These are phyloP conservation scores for Colletotrichum horii DNA, from an alignment of 2,329 filamentous ascomycete genomes.

Conservation along the genomic window DNA sequence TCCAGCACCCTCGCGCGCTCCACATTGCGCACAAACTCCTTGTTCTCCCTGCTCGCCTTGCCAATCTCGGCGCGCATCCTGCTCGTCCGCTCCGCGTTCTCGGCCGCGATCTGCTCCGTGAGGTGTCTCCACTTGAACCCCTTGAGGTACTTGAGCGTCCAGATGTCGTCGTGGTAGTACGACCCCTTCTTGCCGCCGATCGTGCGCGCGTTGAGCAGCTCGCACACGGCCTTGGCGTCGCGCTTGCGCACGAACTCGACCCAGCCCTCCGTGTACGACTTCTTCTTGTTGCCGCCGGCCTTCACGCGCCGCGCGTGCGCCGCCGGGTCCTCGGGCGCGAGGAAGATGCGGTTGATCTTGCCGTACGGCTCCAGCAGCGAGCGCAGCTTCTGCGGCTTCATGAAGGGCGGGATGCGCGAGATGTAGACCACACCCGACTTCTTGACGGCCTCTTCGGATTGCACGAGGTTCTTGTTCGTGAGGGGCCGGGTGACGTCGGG, in stretches of 20 bases:
- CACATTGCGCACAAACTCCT: constrained; percentile 79
- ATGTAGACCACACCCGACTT: constrained; percentile 85
- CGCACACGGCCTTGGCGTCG: constrained; percentile 78
- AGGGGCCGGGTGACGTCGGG: constrained; percentile 59
- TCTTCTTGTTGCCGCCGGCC: constrained; percentile 82
- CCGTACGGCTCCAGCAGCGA: constrained; percentile 79
- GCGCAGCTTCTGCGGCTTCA: constrained; percentile 81
- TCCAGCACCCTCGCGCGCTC: constrained; percentile 82
- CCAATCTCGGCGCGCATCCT: constrained; percentile 80
- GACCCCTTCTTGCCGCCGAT: constrained; percentile 85
- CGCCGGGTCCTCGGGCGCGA: constrained; percentile 75
- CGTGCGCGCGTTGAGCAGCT: constrained; percentile 76
- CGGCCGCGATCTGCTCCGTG: constrained; percentile 79
- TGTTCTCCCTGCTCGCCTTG: constrained; percentile 79
- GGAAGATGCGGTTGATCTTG: constrained; percentile 77
- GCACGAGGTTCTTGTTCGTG: constrained; percentile 71
- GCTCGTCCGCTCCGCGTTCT: constrained; percentile 80
- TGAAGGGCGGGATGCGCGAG: constrained; percentile 84
- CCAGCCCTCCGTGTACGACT: constrained; percentile 84
- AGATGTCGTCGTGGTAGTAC: constrained; percentile 86
- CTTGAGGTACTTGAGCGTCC: constrained; percentile 81
- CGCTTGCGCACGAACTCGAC: constrained; percentile 80
- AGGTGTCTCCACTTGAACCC: constrained; percentile 83
- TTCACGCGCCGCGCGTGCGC: constrained; percentile 70
- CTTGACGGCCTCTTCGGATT: constrained; percentile 67